These are phyloP conservation scores for Pyrenochaeta sp. DNA, from an alignment of 2,329 filamentous ascomycete species.

Conservation along the genomic window DNA sequence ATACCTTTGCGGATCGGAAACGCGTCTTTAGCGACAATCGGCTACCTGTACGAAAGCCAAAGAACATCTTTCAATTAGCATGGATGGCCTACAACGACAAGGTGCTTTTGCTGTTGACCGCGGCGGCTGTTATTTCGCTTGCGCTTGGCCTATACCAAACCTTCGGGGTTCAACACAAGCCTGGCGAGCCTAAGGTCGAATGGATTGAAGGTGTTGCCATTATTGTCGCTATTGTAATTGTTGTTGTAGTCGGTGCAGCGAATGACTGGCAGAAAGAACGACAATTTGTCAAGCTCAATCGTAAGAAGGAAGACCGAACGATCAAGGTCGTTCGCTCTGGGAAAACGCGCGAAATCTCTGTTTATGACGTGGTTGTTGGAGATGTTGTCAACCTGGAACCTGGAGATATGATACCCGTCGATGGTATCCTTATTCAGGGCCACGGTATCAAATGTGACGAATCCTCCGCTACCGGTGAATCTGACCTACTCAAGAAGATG, in stretches of 20 bases:
- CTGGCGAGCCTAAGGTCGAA: constrained; percentile 66
- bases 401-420: constrained; percentile 74
- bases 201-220: constrained; percentile 87
- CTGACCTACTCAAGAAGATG: constrained; percentile 74
- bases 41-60: constrained; percentile 73
- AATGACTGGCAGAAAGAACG: constrained; percentile 86
- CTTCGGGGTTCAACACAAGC: constrained; percentile 64
- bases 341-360: constrained; percentile 69
- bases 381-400: constrained; percentile 76
- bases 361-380: constrained; percentile 73
- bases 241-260: constrained; percentile 77
- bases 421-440: constrained; percentile 73
- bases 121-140: constrained; percentile 76
- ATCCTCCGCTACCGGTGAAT: constrained; percentile 77
- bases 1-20: constrained; percentile 68
- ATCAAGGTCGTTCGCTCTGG: constrained; percentile 82
- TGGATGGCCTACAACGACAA: constrained; percentile 89
- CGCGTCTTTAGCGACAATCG: constrained; percentile 75
- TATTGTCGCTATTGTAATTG: constrained; percentile 77
- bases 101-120: constrained; percentile 61
- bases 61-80: constrained; percentile 73
- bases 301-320: constrained; percentile 77
- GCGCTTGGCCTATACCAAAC: constrained; percentile 79
- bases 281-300: constrained; percentile 81
- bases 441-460: constrained; percentile 76